Conservation (phyloP, 176 grass and related monocot genomes). For the Carex cristatella region DNA sequence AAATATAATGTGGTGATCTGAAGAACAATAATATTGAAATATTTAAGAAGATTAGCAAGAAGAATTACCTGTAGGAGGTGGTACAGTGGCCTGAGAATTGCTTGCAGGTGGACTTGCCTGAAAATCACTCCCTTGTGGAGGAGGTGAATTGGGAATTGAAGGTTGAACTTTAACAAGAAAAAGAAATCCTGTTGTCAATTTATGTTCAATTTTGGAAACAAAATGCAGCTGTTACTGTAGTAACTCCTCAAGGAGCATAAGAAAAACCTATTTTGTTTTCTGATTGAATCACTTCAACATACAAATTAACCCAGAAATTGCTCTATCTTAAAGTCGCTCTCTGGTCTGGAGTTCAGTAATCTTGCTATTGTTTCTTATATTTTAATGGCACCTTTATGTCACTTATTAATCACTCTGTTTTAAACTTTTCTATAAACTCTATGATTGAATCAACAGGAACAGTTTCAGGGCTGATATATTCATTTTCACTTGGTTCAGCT, state of each 20-base stretch:
- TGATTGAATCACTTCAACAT: background rate
- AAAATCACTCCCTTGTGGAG: slow-evolving; percentile 29
- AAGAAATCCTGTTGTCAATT: background rate
- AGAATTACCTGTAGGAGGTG: slow-evolving; percentile 47
- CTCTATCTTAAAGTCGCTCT: background rate
- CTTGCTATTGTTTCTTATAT: background rate
- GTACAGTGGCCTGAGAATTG: slow-evolving; percentile 38
- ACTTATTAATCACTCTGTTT: background rate
- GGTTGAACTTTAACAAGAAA: slow-evolving; percentile 11
- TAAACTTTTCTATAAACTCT: background rate
- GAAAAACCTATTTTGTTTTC: background rate
- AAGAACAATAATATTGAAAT: background rate
- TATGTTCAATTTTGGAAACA: background rate
- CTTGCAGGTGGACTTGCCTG: slow-evolving; percentile 41
- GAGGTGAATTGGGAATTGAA: slow-evolving; percentile 4
- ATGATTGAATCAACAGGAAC: background rate
- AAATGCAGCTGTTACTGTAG: background rate
- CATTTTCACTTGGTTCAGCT: background rate
- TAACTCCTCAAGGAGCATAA: background rate
- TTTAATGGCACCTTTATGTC: background rate
- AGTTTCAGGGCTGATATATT: background rate
- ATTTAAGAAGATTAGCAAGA: background rate
- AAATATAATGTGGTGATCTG: background rate
- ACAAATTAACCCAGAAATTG: background rate
- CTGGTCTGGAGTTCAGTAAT: background rate